These are phyloP conservation scores for Chenopodium formosanum DNA, from an alignment of 148 eudicot species.

Conservation along the genomic window DNA sequence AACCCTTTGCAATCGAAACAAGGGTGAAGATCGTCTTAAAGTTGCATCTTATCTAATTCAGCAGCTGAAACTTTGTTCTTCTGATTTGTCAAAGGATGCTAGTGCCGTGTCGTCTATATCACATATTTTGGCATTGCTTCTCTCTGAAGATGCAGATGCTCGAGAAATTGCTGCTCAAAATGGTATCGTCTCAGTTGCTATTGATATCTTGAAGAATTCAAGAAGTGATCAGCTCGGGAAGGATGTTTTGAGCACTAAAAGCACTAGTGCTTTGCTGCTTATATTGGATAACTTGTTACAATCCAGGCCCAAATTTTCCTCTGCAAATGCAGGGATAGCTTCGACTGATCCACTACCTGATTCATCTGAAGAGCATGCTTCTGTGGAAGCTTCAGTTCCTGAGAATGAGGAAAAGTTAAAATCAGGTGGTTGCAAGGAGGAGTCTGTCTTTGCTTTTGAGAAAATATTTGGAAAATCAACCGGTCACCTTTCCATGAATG, in stretches of 20 bases:
- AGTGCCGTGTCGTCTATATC: constrained; percentile 76
- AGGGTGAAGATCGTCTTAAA: constrained; percentile 84
- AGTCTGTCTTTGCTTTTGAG: constrained; percentile 44
- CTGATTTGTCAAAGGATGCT: constrained; percentile 56
- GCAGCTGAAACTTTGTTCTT: constrained; percentile 66
- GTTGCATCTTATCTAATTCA: constrained; percentile 74
- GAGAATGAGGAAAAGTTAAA: constrained; percentile 36
- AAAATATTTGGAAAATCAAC: constrained; percentile 77
- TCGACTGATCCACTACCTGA: constrained; percentile 35
- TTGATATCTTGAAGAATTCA: constrained; percentile 59
- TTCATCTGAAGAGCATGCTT: constrained; percentile 37
- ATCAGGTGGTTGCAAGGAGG: constrained; percentile 37
- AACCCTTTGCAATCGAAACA: constrained; percentile 79
- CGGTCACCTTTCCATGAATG: constrained; percentile 79
- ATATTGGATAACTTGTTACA: constrained; percentile 87
- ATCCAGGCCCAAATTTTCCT: constrained; percentile 57
- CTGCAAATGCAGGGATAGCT: constrained; percentile 41
- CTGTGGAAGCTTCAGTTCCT: constrained; percentile 42
- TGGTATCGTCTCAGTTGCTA: constrained; percentile 59
- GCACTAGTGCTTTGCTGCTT: constrained; percentile 80
- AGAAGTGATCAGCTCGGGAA: constrained; percentile 42
- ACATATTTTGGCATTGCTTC: constrained; percentile 84
- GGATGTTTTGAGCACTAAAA: constrained; percentile 55
- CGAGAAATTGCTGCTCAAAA: constrained; percentile 73
- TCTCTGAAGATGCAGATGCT: constrained; percentile 71